phyloP scores from a whole-genome alignment of 768 basidiomycete genomes.

The Tricholoma bakamatsutake region DNA sequence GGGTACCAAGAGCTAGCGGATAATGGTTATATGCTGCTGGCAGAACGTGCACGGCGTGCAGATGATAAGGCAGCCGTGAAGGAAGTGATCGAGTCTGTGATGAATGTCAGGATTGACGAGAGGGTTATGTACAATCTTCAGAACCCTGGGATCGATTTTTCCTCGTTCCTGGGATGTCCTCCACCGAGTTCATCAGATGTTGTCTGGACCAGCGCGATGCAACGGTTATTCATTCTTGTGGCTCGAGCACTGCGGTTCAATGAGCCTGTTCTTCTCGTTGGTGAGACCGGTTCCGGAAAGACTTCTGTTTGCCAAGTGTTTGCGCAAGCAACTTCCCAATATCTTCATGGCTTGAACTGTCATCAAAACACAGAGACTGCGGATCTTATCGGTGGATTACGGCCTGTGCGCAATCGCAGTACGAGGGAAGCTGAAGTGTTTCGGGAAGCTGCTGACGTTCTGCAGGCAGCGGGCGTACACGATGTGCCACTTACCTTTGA shows the following conservation, averaged over 20 bases:
- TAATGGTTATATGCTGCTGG: slow-evolving; percentile 96
- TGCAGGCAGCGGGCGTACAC: slow-evolving; percentile 37
- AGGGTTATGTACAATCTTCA: slow-evolving; percentile 57
- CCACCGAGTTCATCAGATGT: slow-evolving; percentile 45
- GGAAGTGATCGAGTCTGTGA: slow-evolving; percentile 83
- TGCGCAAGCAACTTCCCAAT: slow-evolving; percentile 57
- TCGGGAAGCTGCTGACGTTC: slow-evolving; percentile 33
- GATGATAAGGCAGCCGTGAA: slow-evolving; percentile 90
- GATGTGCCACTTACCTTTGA: slow-evolving; percentile 18
- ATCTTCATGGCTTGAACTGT: slow-evolving; percentile 78
- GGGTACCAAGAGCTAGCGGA: slow-evolving; percentile 91
- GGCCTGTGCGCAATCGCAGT: slow-evolving; percentile 77
- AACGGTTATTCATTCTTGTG: slow-evolving; percentile 78
- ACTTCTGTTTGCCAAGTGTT: slow-evolving; percentile 94
- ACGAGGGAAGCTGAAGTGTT: slow-evolving; percentile 45
- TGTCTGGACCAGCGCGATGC: slow-evolving; percentile 94
- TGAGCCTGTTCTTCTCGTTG: slow-evolving; percentile 93
- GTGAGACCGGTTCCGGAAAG: slow-evolving; percentile 96
- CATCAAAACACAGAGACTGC: slow-evolving; percentile 99
- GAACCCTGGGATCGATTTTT: slow-evolving; percentile 32
- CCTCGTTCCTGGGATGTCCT: slow-evolving; percentile 49
- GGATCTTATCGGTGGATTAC: slow-evolving; percentile 89
- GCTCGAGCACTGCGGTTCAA: slow-evolving; percentile 83
- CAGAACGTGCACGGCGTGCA: slow-evolving; percentile 76
- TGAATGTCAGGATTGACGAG: slow-evolving; percentile 84